A percentile compares a stretch with the other conserved stretches of the same genome.
Conservation (phyloP, 2,329 filamentous ascomycete genomes). For the Falciphora oryzae region DNA sequence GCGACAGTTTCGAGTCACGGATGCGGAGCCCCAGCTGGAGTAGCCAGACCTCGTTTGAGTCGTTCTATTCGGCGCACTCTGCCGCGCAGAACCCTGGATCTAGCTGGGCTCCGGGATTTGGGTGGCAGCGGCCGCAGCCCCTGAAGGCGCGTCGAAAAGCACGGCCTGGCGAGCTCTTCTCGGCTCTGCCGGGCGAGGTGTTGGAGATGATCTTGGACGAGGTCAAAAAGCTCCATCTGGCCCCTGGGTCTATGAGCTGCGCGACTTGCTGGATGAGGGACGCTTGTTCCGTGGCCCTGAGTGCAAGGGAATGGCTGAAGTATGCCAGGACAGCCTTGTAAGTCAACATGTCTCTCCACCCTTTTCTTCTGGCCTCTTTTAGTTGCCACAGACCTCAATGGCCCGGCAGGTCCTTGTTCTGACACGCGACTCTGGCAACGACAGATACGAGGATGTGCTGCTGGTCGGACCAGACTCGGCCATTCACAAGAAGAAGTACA, state of each 20-base stretch:
- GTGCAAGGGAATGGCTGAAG: constrained; percentile 46
- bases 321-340: constrained; percentile 42
- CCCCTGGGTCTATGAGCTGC: constrained; percentile 44
- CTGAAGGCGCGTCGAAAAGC: constrained; percentile 30
- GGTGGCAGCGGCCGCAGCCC: constrained; percentile 27
- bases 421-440: not conserved
- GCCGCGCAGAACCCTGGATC: constrained; percentile 3
- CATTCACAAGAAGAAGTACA: constrained; percentile 46
- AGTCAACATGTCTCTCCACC: not conserved
- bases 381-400: too few species aligned
- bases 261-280: constrained; percentile 63
- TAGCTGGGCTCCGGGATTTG: constrained; percentile 13
- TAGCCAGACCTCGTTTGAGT: constrained; percentile 24
- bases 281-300: constrained; percentile 43
- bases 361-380: too few species aligned
- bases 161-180: constrained; percentile 46
- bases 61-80: constrained; percentile 14
- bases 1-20: constrained; percentile 26
- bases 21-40: constrained; percentile 20
- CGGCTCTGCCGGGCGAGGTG: constrained; percentile 52
- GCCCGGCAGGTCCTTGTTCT: not conserved
- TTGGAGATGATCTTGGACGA: constrained; percentile 49
- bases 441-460: constrained; percentile 48
- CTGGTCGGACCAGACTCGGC: constrained; percentile 51
- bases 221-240: constrained; percentile 46